Evolutionary conservation across 495 filamentous ascomycete species (phyloP).

Genomic region (Trichocladium uniseriatum): DNA sequence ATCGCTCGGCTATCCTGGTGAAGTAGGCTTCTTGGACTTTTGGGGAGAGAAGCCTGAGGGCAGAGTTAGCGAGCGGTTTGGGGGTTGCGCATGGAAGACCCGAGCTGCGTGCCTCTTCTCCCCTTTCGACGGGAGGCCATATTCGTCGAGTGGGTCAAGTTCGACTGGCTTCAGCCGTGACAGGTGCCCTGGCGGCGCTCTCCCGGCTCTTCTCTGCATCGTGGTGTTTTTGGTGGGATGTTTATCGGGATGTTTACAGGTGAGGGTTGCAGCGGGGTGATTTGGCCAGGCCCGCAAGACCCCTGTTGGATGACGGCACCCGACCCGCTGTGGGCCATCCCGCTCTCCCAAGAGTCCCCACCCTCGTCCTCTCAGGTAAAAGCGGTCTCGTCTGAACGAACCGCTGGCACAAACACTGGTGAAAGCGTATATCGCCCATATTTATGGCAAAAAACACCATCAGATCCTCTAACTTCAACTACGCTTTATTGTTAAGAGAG

Average conservation of each 20-base stretch:
- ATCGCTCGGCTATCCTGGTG: conserved; percentile 73
- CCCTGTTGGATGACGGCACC: too few relatives aligned
- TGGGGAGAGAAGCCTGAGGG: conserved; percentile 58
- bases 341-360: too few relatives aligned
- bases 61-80: conserved; percentile 15
- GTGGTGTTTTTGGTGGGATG: neutral
- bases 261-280: neutral
- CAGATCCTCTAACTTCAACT: too few relatives aligned
- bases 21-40: conserved; percentile 77
- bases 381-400: too few relatives aligned
- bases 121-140: conserved; percentile 82
- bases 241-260: neutral
- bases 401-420: too few relatives aligned
- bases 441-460: too few relatives aligned
- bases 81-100: too few relatives aligned
- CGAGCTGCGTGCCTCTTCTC: conserved; percentile 42
- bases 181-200: conserved; percentile 45
- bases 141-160: conserved; percentile 61
- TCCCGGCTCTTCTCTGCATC: conserved; percentile 29
- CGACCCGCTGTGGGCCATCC: too few relatives aligned
- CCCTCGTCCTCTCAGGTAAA: too few relatives aligned
- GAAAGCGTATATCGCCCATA: too few relatives aligned
- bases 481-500: too few relatives aligned
- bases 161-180: conserved; percentile 63
- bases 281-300: neutral